These are phyloP conservation scores for Quercus phellos DNA, from an alignment of 331 rosid genomes.

Conservation along the genomic window DNA sequence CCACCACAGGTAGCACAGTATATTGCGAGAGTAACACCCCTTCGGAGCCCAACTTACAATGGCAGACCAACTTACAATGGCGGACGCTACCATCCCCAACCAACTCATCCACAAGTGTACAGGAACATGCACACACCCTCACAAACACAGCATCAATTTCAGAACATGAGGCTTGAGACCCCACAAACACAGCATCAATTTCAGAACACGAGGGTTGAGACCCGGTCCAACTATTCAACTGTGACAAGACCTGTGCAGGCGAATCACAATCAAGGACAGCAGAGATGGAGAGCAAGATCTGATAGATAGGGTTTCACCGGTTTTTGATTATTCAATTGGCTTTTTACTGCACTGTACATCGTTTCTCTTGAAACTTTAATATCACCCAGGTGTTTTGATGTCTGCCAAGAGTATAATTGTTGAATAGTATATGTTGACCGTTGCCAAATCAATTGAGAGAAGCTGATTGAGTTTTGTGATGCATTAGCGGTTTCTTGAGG, in stretches of 20 bases:
- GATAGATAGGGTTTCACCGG: not conserved
- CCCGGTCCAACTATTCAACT: slow-evolving; percentile 8
- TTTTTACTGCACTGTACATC: not conserved
- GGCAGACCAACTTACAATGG: slow-evolving; percentile 7
- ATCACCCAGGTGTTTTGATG: not conserved
- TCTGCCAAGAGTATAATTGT: not conserved
- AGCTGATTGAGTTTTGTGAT: not conserved
- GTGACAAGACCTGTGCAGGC: not conserved
- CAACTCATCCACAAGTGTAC: slow-evolving; percentile 36
- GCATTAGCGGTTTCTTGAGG: not conserved
- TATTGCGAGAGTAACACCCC: slow-evolving; percentile 9
- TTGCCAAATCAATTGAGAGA: not conserved
- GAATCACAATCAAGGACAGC: slow-evolving; percentile 12
- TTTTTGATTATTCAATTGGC: not conserved
- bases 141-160: slow-evolving; percentile 7
- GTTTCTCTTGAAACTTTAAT: not conserved
- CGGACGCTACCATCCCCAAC: slow-evolving; percentile 20
- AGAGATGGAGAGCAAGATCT: slow-evolving; percentile 28
- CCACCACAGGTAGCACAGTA: slow-evolving; percentile 25
- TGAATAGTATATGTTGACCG: not conserved
- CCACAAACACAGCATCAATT: slow-evolving; percentile 1
- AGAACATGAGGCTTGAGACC: not conserved
- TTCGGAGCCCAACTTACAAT: slow-evolving; percentile 8
- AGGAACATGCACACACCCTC: slow-evolving; percentile 8
- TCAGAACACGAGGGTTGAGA: slow-evolving; percentile 16